Conservation (phyloP, 2,329 filamentous ascomycete genomes). For the Venturia aucupariae region DNA sequence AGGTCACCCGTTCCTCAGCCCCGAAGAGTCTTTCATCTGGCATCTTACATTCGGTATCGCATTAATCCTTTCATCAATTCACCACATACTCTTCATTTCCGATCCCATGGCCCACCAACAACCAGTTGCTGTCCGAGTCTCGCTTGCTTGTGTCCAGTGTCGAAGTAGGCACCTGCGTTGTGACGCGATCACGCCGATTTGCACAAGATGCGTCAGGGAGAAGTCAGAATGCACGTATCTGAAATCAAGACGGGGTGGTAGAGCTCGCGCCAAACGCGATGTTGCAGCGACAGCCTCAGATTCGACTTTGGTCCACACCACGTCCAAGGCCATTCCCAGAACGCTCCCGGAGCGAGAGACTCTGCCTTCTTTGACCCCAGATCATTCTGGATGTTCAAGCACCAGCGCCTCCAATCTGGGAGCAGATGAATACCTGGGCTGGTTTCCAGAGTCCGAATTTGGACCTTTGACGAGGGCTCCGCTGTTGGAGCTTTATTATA, state of each 20-base stretch:
- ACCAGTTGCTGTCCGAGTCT: background rate
- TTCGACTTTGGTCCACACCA: background rate
- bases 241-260: background rate
- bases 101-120: background rate
- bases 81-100: background rate
- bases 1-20: background rate
- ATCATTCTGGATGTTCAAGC: background rate
- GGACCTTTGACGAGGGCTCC: background rate
- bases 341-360: background rate
- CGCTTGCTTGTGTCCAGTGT: slow-evolving; percentile 11
- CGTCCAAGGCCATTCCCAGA: background rate
- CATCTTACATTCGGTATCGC: too few relatives aligned
- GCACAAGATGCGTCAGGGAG: background rate
- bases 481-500: slow-evolving; percentile 42
- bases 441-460: background rate
- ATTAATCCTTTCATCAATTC: too few relatives aligned
- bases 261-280: background rate
- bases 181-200: slow-evolving; percentile 8
- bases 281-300: background rate
- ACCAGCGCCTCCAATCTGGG: background rate
- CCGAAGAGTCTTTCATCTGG: too few relatives aligned
- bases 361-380: background rate
- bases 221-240: background rate
- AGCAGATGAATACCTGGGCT: background rate
- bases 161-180: slow-evolving; percentile 7